Evolutionary conservation across 768 basidiomycete genomes (phyloP).

Genomic region (Boletus huronensis): DNA sequence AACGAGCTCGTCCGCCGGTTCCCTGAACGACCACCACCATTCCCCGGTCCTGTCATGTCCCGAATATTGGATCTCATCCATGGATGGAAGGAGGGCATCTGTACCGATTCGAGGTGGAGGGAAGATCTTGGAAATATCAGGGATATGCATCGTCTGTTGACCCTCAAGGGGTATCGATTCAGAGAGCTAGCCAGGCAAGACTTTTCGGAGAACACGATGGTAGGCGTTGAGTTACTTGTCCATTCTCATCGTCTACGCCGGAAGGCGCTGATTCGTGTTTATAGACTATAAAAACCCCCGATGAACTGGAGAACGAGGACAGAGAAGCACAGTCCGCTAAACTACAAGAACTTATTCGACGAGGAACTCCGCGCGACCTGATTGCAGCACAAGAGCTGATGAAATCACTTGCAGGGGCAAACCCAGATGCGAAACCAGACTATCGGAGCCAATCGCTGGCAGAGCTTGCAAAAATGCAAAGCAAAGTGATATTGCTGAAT

Average conservation of each 20-base stretch:
- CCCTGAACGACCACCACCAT: constrained; percentile 94
- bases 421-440: constrained; percentile 92
- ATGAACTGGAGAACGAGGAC: constrained; percentile 95
- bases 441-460: constrained; percentile 86
- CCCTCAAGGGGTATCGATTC: constrained; percentile 90
- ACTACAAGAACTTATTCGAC: constrained; percentile 95
- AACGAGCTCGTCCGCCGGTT: constrained; percentile 98
- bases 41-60: constrained; percentile 92
- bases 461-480: constrained; percentile 92
- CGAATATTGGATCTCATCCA: constrained; percentile 91
- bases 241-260: not conserved
- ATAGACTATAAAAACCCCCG: constrained; percentile 89
- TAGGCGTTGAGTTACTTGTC: not conserved
- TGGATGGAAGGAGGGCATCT: constrained; percentile 93
- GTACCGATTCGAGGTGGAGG: constrained; percentile 84
- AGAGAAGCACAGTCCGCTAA: constrained; percentile 93
- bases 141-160: constrained; percentile 93
- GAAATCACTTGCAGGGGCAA: constrained; percentile 92
- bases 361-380: constrained; percentile 93
- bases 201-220: constrained; percentile 20
- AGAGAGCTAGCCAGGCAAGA: constrained; percentile 42
- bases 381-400: constrained; percentile 96
- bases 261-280: not conserved
- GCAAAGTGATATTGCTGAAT: constrained; percentile 92
- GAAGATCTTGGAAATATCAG: constrained; percentile 96